phyloP scores from a whole-genome alignment of 306 rosid genomes.

The Quercus cerris region DNA sequence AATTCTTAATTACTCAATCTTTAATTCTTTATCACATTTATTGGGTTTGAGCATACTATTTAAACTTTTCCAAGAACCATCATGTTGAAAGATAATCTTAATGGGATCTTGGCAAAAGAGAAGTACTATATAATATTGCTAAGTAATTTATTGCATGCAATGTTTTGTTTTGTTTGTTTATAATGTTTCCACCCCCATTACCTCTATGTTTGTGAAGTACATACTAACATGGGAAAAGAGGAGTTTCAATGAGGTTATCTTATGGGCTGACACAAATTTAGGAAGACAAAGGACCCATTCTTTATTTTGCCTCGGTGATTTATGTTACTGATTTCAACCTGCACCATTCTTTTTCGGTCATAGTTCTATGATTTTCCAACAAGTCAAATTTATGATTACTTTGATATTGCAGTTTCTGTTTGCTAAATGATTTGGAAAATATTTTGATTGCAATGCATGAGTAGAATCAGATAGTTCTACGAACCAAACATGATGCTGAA shows the following conservation, averaged over 20 bases:
- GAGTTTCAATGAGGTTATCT: neutral
- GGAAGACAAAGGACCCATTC: neutral
- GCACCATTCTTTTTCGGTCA: neutral
- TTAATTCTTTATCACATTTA: neutral
- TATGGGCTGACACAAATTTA: neutral
- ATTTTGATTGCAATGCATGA: too few relatives aligned
- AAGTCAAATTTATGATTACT: neutral
- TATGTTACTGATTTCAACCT: too few relatives aligned
- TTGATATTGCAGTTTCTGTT: too few relatives aligned
- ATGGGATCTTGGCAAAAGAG: neutral
- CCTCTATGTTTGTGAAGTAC: neutral
- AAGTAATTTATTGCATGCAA: neutral
- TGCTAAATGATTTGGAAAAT: too few relatives aligned
- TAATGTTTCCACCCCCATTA: neutral
- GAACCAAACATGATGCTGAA: too few relatives aligned
- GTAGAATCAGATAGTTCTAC: too few relatives aligned
- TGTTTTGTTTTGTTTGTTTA: neutral
- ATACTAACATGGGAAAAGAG: neutral
- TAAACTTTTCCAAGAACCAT: neutral
- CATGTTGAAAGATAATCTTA: neutral
- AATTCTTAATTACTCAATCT: neutral
- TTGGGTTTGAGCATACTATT: neutral
- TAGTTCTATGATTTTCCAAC: neutral
- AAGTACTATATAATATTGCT: neutral
- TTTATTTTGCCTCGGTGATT: neutral